Conservation (phyloP, 2,329 filamentous ascomycete species). For the Annulohypoxylon truncatum region DNA sequence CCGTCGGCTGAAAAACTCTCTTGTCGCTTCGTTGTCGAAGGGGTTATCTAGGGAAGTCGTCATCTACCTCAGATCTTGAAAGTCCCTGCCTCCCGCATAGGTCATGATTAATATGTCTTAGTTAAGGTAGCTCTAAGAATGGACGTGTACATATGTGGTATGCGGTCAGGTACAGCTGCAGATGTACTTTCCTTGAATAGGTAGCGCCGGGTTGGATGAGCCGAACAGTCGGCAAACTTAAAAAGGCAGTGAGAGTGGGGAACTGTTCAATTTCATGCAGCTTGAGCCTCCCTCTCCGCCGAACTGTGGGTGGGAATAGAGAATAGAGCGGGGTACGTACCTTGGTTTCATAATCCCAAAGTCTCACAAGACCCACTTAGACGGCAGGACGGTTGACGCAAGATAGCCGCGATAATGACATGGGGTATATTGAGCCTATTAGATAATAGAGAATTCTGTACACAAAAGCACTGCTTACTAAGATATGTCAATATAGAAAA, state of each 20-base stretch:
- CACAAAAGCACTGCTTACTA: conserved; percentile 21
- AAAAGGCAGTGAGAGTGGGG: conserved; percentile 38
- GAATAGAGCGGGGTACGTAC: conserved; percentile 40
- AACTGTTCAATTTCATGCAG: conserved; percentile 42
- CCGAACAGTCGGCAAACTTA: conserved; percentile 41
- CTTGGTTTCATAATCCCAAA: conserved; percentile 31
- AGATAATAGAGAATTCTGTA: not conserved
- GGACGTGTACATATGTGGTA: conserved; percentile 15
- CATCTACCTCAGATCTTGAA: not conserved
- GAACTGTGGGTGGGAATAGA: conserved; percentile 24
- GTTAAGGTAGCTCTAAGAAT: conserved; percentile 17
- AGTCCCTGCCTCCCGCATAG: not conserved
- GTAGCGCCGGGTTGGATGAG: conserved; percentile 39
- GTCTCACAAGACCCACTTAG: conserved; percentile 31
- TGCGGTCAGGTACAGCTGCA: conserved; percentile 35
- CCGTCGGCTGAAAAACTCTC: conserved; percentile 5
- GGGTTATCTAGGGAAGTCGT: not conserved
- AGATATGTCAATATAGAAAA: conserved; percentile 13
- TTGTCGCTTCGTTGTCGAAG: conserved; percentile 8
- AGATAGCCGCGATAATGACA: conserved; percentile 46
- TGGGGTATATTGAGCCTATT: conserved; percentile 18
- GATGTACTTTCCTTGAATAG: conserved; percentile 36
- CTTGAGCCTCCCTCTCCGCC: conserved; percentile 41
- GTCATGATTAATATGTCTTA: conserved; percentile 9
- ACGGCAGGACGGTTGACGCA: conserved; percentile 40